Evolutionary conservation across 257 asterid genomes (phyloP).

Genomic region (Cruciata laevipes): DNA sequence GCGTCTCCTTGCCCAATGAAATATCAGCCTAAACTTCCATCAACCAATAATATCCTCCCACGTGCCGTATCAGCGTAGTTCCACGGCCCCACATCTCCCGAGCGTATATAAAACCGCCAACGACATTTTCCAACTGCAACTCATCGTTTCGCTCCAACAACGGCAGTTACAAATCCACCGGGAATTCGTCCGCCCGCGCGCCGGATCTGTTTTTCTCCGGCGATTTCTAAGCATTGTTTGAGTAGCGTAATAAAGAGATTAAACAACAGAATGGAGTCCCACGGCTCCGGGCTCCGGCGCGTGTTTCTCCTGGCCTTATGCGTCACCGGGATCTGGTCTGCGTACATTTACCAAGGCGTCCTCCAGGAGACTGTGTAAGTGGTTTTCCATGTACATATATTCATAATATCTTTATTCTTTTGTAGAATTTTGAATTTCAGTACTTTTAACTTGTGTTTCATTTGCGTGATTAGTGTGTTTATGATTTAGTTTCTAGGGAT

Average conservation of each 20-base stretch:
- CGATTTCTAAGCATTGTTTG: constrained; percentile 4
- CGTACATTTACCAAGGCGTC: constrained; percentile 90
- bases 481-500: neutral
- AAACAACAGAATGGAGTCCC: constrained; percentile 49
- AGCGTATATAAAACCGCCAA: constrained; percentile 2
- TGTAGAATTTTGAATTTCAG: neutral
- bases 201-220: constrained; percentile 42
- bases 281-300: constrained; percentile 72
- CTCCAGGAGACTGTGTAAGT: constrained; percentile 87
- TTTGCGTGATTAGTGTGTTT: neutral
- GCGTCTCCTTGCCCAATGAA: constrained; percentile 56
- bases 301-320: constrained; percentile 66
- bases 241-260: neutral
- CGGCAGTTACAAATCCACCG: neutral
- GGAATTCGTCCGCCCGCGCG: constrained; percentile 7
- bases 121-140: constrained; percentile 7
- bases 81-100: constrained; percentile 8
- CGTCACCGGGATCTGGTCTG: constrained; percentile 95
- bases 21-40: neutral
- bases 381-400: neutral
- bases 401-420: neutral
- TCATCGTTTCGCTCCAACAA: constrained; percentile 12
- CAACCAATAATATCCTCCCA: constrained; percentile 41
- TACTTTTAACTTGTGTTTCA: neutral
- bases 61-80: constrained; percentile 36